Percentiles rank a stretch among this genome's conserved stretches.
Evolutionary conservation across 1,284 basidiomycete genomes (phyloP).

Genomic region (Coriolopsis trogii): DNA sequence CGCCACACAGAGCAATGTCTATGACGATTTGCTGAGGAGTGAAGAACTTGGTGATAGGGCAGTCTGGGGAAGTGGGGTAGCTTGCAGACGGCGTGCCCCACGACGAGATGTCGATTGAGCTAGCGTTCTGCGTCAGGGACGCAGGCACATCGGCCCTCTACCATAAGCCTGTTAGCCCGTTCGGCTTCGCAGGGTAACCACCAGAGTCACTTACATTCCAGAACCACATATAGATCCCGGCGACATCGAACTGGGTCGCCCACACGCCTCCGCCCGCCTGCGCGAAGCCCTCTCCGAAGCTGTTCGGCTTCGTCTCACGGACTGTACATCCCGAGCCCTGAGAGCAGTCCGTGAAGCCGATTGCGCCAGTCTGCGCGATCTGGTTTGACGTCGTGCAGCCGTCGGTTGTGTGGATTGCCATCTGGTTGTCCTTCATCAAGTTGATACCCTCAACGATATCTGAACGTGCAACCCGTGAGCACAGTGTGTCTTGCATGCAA

Average conservation of each 20-base stretch:
- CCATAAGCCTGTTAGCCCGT: slow-evolving; percentile 1
- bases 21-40: slow-evolving; percentile 54
- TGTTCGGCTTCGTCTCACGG: slow-evolving; percentile 56
- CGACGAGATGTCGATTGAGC: slow-evolving; percentile 49
- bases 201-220: slow-evolving; percentile 57
- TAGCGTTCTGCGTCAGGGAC: slow-evolving; percentile 41
- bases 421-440: slow-evolving; percentile 50
- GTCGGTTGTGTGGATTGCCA: slow-evolving; percentile 56
- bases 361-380: slow-evolving; percentile 32
- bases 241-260: slow-evolving; percentile 66
- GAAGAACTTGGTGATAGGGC: slow-evolving; percentile 53
- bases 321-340: slow-evolving; percentile 64
- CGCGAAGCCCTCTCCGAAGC: slow-evolving; percentile 62
- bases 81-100: slow-evolving; percentile 60
- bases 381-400: slow-evolving; percentile 37
- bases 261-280: slow-evolving; percentile 73
- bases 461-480: too few relatives aligned
- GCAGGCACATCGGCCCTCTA: slow-evolving; percentile 48
- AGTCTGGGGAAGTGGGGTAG: slow-evolving; percentile 44
- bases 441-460: slow-evolving; percentile 51
- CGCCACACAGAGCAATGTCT: slow-evolving; percentile 63
- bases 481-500: too few relatives aligned
- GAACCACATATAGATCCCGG: slow-evolving; percentile 75
- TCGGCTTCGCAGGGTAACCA: too few relatives aligned
- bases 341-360: slow-evolving; percentile 48